Percentiles rank a stretch among this genome's conserved stretches.
phyloP scores from a whole-genome alignment of 2,329 filamentous ascomycete species.

The Microsporum audouinii region DNA sequence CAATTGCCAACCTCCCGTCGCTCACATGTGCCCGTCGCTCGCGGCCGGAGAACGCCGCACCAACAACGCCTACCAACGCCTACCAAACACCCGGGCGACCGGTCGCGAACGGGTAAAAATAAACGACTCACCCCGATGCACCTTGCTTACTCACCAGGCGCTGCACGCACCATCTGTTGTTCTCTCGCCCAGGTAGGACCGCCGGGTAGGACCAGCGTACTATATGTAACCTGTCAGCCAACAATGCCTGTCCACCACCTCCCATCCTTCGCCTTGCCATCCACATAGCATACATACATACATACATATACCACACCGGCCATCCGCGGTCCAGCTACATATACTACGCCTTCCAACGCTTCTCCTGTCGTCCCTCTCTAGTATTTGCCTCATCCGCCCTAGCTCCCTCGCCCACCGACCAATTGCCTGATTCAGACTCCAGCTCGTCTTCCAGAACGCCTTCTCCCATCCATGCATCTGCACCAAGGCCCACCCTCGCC shows the following conservation, averaged over 20 bases:
- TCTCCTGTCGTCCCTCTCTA: no score
- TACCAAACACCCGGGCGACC: neutral
- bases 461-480: neutral
- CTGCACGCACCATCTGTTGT: no score
- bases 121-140: neutral
- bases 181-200: neutral
- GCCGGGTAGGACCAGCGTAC: neutral
- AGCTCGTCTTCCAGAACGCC: neutral
- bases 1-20: no score
- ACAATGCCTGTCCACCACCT: neutral
- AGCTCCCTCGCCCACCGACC: no score
- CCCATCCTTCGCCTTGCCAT: neutral
- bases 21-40: no score
- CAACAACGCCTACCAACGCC: neutral
- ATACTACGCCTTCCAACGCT: no score
- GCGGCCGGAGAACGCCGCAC: no score
- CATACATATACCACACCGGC: neutral
- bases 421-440: neutral
- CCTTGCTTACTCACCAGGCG: neutral
- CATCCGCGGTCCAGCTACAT: neutral
- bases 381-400: no score
- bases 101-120: neutral
- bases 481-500: neutral
- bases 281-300: neutral
- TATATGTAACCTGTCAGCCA: neutral